A percentile compares a stretch with the other conserved stretches of the same genome.
Conservation (phyloP, 176 grass and related monocot genomes). For the Coix lacrymajobi region DNA sequence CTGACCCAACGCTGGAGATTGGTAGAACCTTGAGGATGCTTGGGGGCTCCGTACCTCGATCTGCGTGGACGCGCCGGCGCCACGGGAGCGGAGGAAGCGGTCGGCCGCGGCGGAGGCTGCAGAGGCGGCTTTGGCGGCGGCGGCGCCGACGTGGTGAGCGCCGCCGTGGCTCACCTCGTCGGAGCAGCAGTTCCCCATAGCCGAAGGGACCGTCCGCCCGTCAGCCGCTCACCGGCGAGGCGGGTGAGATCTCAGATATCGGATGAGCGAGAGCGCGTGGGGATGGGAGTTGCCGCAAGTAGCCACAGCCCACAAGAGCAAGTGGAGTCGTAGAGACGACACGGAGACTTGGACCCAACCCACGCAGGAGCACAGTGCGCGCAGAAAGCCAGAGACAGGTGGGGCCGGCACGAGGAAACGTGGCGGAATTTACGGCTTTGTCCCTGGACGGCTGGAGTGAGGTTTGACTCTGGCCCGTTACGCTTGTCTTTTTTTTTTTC, state of each 20-base stretch:
- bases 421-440: constrained; percentile 25
- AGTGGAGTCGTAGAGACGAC: constrained; percentile 28
- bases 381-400: not conserved
- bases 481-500: not conserved
- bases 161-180: constrained; percentile 47
- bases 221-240: constrained; percentile 16
- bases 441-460: not conserved
- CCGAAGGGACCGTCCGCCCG: not conserved
- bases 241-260: constrained; percentile 36
- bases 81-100: constrained; percentile 74
- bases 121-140: constrained; percentile 21
- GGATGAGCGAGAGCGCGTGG: not conserved
- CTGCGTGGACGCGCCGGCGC: constrained; percentile 67
- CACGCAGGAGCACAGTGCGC: not conserved
- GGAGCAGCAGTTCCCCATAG: constrained; percentile 96
- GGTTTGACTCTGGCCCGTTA: not conserved
- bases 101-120: constrained; percentile 46
- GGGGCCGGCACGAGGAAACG: not conserved
- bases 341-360: constrained; percentile 32
- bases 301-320: not conserved
- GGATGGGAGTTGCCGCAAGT: not conserved
- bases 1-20: not conserved
- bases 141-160: constrained; percentile 41
- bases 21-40: not conserved
- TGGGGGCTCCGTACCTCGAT: constrained; percentile 56